Base-by-base conservation (phyloP, 345 rosid species). In the Syzygium grande region DNA sequence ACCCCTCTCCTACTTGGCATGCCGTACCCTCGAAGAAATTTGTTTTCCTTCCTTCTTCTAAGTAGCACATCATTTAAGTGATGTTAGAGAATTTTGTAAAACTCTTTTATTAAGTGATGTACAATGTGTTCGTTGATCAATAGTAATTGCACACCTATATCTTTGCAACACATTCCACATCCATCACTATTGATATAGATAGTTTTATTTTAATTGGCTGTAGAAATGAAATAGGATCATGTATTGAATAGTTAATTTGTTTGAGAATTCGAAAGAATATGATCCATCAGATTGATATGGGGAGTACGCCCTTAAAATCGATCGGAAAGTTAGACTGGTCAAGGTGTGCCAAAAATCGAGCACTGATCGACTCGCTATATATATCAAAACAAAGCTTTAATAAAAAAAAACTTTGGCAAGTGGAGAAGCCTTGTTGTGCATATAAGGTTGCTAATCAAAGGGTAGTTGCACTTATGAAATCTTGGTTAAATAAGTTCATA, bases 221-320 rank as follows among this genome's bases (percentile, higher is more conserved):
- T 3, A 61, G 19, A 61, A n/a, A n/a, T 61, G 38, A 61, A n/a
- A n/a, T 61, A n/a, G 6, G 38, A 9, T 61, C 9, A 14, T 6
- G 19, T 6, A n/a, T 61, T 13, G 9, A 61, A n/a, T n/a, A 17
- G 4, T n/a, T 61, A 61, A 61, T n/a, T 61, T 61, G 7, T 61
- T 27, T 27, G 11, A 61, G 34, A n/a, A 6, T n/a, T 13, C 3
- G 4, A 13, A n/a, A 61, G 34, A n/a, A 6, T n/a, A n/a, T 14
- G 4, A 13, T n/a, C 7, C 1, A n/a, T 61, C 0, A 0, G 0
- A 13, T n/a, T 8, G 30, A 61, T n/a, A 13, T 2, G 4, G 73
- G 68, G 16, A 27, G 4, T 12, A 27, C 0, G 34, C 0, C 16
- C 13, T 59, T 59, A 59, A 27, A 14, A 59, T 3, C 7, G 3